Percentiles rank a stretch among this genome's conserved stretches.
phyloP scores from a whole-genome alignment of 805 yeast genomes.

The Saturnispora hagleri region DNA sequence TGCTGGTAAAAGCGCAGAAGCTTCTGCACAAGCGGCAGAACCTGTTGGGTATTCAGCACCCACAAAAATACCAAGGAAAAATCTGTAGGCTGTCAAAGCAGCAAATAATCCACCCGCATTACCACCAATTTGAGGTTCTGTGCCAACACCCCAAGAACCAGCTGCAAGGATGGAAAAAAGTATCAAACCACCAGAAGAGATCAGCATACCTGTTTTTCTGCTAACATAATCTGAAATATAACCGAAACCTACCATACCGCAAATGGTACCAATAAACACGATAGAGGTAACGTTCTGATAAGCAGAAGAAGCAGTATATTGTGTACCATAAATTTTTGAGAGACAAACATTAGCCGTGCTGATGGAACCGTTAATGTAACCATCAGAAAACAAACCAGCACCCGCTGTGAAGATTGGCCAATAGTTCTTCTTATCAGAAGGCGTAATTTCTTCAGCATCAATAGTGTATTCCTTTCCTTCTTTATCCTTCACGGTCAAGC shows the following conservation, averaged over 20 bases:
- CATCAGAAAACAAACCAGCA: slow-evolving; percentile 90
- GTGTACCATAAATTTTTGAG: slow-evolving; percentile 46
- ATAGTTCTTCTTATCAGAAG: slow-evolving; percentile 18
- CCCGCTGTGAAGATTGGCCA: slow-evolving; percentile 80
- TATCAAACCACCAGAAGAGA: slow-evolving; percentile 67
- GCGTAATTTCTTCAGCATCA: slow-evolving; percentile 20
- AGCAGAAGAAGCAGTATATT: slow-evolving; percentile 56
- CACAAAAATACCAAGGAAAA: slow-evolving; percentile 82
- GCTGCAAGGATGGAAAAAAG: slow-evolving; percentile 71
- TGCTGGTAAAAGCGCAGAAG: slow-evolving; percentile 63
- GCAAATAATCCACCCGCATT: slow-evolving; percentile 70
- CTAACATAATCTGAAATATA: slow-evolving; percentile 69
- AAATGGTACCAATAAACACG: slow-evolving; percentile 86
- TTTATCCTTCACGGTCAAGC: slow-evolving; percentile 14
- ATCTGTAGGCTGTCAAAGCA: slow-evolving; percentile 75
- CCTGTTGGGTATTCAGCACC: slow-evolving; percentile 96
- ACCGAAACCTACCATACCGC: slow-evolving; percentile 79
- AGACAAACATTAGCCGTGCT: slow-evolving; percentile 26
- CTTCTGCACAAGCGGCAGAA: slow-evolving; percentile 89
- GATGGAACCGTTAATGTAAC: slow-evolving; percentile 81
- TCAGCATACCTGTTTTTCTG: slow-evolving; percentile 75
- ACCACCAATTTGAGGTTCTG: slow-evolving; percentile 30
- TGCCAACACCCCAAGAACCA: slow-evolving; percentile 77
- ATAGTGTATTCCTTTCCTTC: slow-evolving; percentile 17
- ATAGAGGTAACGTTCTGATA: slow-evolving; percentile 75